phyloP scores from a whole-genome alignment of 2,329 filamentous ascomycete genomes.

The Ophiocordyceps australis region DNA sequence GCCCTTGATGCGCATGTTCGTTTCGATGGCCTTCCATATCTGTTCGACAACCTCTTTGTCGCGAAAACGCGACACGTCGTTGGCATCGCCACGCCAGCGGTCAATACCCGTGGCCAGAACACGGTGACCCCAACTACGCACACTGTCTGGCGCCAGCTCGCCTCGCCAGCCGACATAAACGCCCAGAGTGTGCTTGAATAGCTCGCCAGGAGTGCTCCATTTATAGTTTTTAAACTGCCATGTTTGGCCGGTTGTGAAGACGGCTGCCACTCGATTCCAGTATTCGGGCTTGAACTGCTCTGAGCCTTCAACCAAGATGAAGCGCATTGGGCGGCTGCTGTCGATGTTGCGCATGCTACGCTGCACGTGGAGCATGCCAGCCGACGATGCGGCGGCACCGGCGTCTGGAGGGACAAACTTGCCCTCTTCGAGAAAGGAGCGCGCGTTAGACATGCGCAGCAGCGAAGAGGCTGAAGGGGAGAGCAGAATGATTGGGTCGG shows the following conservation, averaged over 20 bases:
- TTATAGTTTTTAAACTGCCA: slow-evolving; percentile 99
- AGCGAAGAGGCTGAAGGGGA: slow-evolving; percentile 91
- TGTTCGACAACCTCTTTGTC: slow-evolving; percentile 86
- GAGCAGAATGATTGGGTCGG: slow-evolving; percentile 85
- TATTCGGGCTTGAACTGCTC: slow-evolving; percentile 97
- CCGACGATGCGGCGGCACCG: slow-evolving; percentile 47
- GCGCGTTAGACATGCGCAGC: slow-evolving; percentile 88
- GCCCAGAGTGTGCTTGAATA: slow-evolving; percentile 78
- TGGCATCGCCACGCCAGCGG: slow-evolving; percentile 48
- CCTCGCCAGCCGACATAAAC: slow-evolving; percentile 85
- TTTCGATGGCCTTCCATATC: slow-evolving; percentile 82
- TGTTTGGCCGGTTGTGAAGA: slow-evolving; percentile 92
- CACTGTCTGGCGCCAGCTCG: slow-evolving; percentile 58
- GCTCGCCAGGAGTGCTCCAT: slow-evolving; percentile 73
- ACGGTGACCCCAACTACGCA: slow-evolving; percentile 71
- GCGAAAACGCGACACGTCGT: slow-evolving; percentile 49
- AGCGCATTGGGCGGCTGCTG: slow-evolving; percentile 58
- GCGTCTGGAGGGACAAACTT: slow-evolving; percentile 63
- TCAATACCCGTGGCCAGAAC: slow-evolving; percentile 71
- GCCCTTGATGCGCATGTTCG: slow-evolving; percentile 68
- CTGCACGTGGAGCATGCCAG: slow-evolving; percentile 77
- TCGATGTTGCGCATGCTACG: slow-evolving; percentile 58
- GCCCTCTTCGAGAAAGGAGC: slow-evolving; percentile 77
- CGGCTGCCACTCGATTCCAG: slow-evolving; percentile 86
- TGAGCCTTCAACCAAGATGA: slow-evolving; percentile 86